Conservation (phyloP, 805 yeast species). For the Metschnikowia rubicola region DNA sequence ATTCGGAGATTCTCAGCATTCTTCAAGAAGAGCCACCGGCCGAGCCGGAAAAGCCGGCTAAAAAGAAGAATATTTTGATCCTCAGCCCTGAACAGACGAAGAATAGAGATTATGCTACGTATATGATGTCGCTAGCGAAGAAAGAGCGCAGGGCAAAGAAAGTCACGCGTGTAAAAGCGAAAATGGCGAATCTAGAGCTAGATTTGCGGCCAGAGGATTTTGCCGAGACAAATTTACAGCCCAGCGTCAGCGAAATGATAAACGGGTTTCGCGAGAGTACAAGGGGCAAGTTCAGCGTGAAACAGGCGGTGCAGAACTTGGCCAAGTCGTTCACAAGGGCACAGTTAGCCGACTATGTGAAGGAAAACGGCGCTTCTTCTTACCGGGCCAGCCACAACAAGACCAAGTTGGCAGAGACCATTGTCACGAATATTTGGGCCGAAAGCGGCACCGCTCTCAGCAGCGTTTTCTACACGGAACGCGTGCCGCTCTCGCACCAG, state of each 20-base stretch:
- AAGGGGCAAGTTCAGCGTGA: constrained; percentile 1
- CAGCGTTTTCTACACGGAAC: constrained; percentile 32
- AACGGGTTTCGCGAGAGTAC: constrained; percentile 2
- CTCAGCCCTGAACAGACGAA: constrained; percentile 17
- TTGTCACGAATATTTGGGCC: constrained; percentile 37
- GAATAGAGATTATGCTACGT: constrained; percentile 11
- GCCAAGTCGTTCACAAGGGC: constrained; percentile 13
- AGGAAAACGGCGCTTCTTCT: background rate
- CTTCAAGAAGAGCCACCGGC: constrained; percentile 1
- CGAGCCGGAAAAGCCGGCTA: background rate
- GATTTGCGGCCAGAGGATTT: background rate
- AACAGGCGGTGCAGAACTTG: constrained; percentile 8
- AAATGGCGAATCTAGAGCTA: background rate
- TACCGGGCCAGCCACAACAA: constrained; percentile 12
- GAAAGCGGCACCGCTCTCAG: constrained; percentile 17
- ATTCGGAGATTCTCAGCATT: constrained; percentile 7
- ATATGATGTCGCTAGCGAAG: constrained; percentile 2
- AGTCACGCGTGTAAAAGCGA: background rate
- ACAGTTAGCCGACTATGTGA: constrained; percentile 13
- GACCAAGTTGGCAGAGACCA: constrained; percentile 20
- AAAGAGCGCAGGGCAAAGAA: background rate
- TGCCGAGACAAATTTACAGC: background rate
- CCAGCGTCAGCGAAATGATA: constrained; percentile 1
- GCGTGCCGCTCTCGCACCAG: constrained; percentile 29
- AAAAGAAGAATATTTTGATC: constrained; percentile 14